Evolutionary conservation across 371 early-diverging fungal species (phyloP), one percentile per base, ranked within the genome.

Genomic region (Basidiobolus meristosporus): DNA sequence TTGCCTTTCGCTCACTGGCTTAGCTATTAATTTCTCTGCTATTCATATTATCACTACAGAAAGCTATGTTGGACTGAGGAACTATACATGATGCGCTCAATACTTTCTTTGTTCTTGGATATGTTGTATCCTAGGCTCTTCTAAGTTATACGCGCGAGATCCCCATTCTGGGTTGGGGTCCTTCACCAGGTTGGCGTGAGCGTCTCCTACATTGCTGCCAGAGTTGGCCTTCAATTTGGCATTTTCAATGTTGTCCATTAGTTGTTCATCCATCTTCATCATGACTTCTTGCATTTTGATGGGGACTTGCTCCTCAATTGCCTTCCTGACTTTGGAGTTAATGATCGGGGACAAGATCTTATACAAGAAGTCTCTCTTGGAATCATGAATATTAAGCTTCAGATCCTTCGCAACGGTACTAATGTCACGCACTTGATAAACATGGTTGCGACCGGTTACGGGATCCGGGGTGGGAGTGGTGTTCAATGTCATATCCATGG

Each of bases 341-440:
- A 54, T 41, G 17, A 59, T 37, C 11, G 55, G 60, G 38, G 46
- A 45, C n/a, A 51, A 31, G 1, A 62, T 12, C 47, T 48, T 59
- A 51, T 62, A 62, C 23, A 62, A 17, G 26, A 44, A 22, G 19
- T 38, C 33, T 15, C 39, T 39, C 17, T 20, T 31, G 29, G 40
- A 37, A 17, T 45, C 21, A 2, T 26, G 17, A 29, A 39, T 17
- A 14, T 39, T 44, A 16, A 45, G 31, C 10, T 19, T 21, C 21
- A 48, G 20, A 22, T 36, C 16, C 22, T 38, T 47, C 15, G 34
- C 32, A 3, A 18, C 6, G 15, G 33, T 30, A 3, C 30, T 20
- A 11, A 29, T 10, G 1, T 41, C 19, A 15, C n/a, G 17, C 0
- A 43, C 36, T 12, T 31, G 29, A 26, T 39, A 34, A n/a, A 14